A percentile compares a stretch with the other conserved stretches of the same genome.
Conservation (phyloP, 768 basidiomycete genomes). For the Mycena floridula region DNA sequence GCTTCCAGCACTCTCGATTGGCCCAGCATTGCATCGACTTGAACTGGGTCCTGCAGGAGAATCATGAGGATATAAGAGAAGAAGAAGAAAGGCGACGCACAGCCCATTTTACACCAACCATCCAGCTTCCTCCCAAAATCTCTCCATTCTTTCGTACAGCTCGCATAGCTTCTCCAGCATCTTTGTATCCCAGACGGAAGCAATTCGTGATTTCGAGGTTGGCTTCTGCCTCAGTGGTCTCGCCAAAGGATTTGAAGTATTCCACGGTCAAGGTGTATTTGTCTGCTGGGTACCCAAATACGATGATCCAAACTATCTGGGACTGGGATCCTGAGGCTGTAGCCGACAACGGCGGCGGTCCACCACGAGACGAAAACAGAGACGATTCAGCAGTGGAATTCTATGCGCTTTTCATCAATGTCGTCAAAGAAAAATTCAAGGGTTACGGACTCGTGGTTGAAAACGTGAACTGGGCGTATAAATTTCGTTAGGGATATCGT, state of each 20-base stretch:
- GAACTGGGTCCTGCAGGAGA: slow-evolving; percentile 47
- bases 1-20: slow-evolving; percentile 25
- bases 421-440: too few relatives aligned
- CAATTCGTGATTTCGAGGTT: slow-evolving; percentile 71
- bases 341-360: slow-evolving; percentile 20
- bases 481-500: slow-evolving; percentile 64
- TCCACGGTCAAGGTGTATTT: slow-evolving; percentile 66
- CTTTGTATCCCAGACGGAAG: slow-evolving; percentile 71
- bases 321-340: slow-evolving; percentile 16
- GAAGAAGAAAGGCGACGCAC: slow-evolving; percentile 37
- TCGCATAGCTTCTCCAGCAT: slow-evolving; percentile 67
- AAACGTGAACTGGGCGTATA: slow-evolving; percentile 38
- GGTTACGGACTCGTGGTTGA: slow-evolving; percentile 42
- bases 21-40: slow-evolving; percentile 49
- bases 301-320: slow-evolving; percentile 58
- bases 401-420: not conserved
- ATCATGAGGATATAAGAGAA: slow-evolving; percentile 3
- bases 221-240: slow-evolving; percentile 60
- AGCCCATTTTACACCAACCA: slow-evolving; percentile 85
- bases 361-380: slow-evolving; percentile 29
- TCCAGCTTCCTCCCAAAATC: slow-evolving; percentile 64
- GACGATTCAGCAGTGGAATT: too few relatives aligned
- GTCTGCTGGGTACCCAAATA: slow-evolving; percentile 87
- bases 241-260: slow-evolving; percentile 71
- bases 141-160: slow-evolving; percentile 84